Evolutionary conservation across 257 asterid species (phyloP), one percentile per base, ranked within the genome.

Genomic region (Solanum gandarillasii): DNA sequence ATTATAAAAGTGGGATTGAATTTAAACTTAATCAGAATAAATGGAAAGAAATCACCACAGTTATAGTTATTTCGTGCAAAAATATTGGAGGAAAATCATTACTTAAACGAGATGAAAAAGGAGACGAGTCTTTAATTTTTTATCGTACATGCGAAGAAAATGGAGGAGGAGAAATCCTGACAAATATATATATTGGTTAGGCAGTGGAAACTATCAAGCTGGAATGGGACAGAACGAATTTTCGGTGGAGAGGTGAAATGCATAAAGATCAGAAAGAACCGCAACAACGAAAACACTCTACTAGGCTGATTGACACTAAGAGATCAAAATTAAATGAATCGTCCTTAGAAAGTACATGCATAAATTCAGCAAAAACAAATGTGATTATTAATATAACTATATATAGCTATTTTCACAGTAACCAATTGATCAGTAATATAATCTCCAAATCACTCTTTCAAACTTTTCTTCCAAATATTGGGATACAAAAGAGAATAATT

Each of bases 161-260:
- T 52, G n/a, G 23, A 52, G 9, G 60, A 52, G 21, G 60, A 48
- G 60, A 48, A 48, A 48, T 48, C 21, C 60, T 5, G 7, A 48
- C 3, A 1, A 48, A 14, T 48, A 48, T 48, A 48, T 48, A 5
- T 48, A 48, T 48, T 48, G 9, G 3, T 16, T 0, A 52, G 9
- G 4, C 62, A 0, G 4, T 52, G 9, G 0, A 16, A 52, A 52
- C 4, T 6, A 52, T 0, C n/a, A 16, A 52, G 3, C 1, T 52
- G 9, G 0, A 52, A 1, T 52, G n/a, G n/a, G 23, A 1, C 4
- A 6, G 0, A 52, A 18, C 4, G 9, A 52, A 6, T 52, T 52
- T 52, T 18, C 1, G n/a, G 0, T 52, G n/a, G 9, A 52, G 4
- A 0, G 23, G 10, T 16, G n/a, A 16, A 52, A 52, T 52, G n/a